A percentile compares a stretch with the other conserved stretches of the same genome.
Evolutionary conservation across 805 yeast species (phyloP).

Genomic region (Hanseniaspora guilliermondii): DNA sequence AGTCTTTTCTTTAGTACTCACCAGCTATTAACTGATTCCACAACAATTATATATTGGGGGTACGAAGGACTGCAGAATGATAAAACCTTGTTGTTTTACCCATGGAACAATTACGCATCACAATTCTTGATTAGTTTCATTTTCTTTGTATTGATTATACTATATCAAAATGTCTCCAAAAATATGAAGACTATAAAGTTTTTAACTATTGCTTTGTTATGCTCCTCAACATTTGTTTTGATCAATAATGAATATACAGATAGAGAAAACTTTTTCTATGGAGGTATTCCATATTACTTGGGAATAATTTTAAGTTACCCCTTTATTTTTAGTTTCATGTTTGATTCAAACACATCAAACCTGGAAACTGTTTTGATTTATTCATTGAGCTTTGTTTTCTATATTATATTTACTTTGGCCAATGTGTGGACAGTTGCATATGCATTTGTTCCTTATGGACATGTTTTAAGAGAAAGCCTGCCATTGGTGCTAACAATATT

Average conservation of each 20-base stretch:
- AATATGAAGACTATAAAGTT: constrained; percentile 13
- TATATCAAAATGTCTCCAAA: constrained; percentile 19
- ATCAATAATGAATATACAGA: constrained; percentile 19
- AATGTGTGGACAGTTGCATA: constrained; percentile 97
- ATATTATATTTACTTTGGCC: constrained; percentile 51
- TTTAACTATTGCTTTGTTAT: constrained; percentile 22
- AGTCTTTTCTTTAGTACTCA: constrained; percentile 58
- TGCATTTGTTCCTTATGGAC: constrained; percentile 95
- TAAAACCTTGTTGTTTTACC: constrained; percentile 65
- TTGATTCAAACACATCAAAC: constrained; percentile 19
- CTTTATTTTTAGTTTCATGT: constrained; percentile 43
- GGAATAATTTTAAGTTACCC: constrained; percentile 57
- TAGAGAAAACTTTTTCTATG: constrained; percentile 34
- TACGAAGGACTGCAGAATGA: constrained; percentile 96
- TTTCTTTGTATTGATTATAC: constrained; percentile 43
- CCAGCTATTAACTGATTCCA: constrained; percentile 69
- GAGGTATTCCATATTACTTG: constrained; percentile 57
- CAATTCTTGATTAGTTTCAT: constrained; percentile 35
- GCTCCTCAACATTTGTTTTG: constrained; percentile 23
- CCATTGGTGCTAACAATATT: constrained; percentile 57
- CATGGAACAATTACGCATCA: constrained; percentile 41
- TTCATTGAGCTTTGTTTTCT: constrained; percentile 36
- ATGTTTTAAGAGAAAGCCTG: constrained; percentile 73
- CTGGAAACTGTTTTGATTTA: constrained; percentile 46
- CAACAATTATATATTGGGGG: constrained; percentile 82